Base-by-base conservation (phyloP, 2,329 filamentous ascomycete genomes). In the Phyllachora maydis region DNA sequence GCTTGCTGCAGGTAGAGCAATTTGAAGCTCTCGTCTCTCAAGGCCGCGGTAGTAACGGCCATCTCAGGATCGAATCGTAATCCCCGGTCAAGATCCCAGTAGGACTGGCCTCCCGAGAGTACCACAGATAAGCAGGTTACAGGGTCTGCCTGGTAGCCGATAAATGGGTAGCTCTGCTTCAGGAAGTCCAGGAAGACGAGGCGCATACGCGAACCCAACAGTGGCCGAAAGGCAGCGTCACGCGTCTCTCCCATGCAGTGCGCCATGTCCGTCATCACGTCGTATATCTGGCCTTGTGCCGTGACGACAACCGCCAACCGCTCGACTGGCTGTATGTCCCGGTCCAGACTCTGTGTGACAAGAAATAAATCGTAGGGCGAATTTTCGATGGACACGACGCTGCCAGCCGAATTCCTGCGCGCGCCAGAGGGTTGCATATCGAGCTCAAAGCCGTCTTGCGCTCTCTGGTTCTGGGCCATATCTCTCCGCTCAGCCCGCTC, bases 61-160 rank as follows among this genome's bases (percentile, higher is more conserved):
- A 45, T 37, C 24, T 37, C 33, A 3, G 38, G 29, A 6, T 54
- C 52, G 10, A 62, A 42, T 6, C 47, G 41, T 4, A 29, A 31
- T 11, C 40, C 35, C 13, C 28, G 49, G 43, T 36, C 62, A 29
- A 56, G 49, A 35, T 53, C 59, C 64, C 60, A 65, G 32, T 64
- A 66, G 19, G 43, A 46, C 26, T 49, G 49, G 4, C 58, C 57
- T 11, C 56, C 57, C 3, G 57, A 57, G 10, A 90, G 49, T 2
- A 81, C 55, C 0, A 67, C 59, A 17, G 83, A 46, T 6, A 78
- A 54, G 1, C 72, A 60, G 16, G 59, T 55, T 6, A 90, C 53
- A 4, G 82, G 57, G 25, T 82, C 75, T 0, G 65, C 61, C 26
- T 70, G 69, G 41, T 90, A 91, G 7, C 69, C 66, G 19, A 83